phyloP scores from a whole-genome alignment of 139 green algal genomes.

The Chloropicon primus region DNA sequence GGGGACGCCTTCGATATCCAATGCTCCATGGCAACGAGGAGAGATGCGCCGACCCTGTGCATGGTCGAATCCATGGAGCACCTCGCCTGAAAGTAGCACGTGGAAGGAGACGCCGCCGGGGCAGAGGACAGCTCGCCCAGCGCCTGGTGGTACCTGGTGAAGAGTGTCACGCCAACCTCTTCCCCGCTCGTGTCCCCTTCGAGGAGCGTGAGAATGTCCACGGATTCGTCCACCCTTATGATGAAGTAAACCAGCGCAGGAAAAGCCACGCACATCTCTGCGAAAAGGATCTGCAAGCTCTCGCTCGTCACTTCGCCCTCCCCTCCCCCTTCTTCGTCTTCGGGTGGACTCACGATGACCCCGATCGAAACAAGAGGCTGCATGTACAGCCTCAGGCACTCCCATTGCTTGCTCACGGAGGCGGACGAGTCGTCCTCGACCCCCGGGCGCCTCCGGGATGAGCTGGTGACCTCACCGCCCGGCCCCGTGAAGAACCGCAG shows the following conservation, averaged over 20 bases:
- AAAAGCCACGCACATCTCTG: neutral
- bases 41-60: neutral
- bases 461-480: no score
- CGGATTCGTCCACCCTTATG: neutral
- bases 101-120: neutral
- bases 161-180: neutral
- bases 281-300: neutral
- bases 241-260: neutral
- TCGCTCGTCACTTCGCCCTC: neutral
- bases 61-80: neutral
- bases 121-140: neutral
- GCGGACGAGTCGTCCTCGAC: neutral
- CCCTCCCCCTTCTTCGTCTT: no score
- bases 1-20: neutral
- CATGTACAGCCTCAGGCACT: neutral
- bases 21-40: neutral
- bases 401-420: neutral
- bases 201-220: neutral
- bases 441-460: no score
- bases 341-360: neutral
- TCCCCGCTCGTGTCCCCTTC: neutral
- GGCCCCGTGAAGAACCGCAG: no score
- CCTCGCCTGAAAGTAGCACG: neutral
- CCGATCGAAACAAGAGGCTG: neutral
- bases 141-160: neutral